Conservation (phyloP, 768 basidiomycete species). For the Cyclocybe cylindracea region DNA sequence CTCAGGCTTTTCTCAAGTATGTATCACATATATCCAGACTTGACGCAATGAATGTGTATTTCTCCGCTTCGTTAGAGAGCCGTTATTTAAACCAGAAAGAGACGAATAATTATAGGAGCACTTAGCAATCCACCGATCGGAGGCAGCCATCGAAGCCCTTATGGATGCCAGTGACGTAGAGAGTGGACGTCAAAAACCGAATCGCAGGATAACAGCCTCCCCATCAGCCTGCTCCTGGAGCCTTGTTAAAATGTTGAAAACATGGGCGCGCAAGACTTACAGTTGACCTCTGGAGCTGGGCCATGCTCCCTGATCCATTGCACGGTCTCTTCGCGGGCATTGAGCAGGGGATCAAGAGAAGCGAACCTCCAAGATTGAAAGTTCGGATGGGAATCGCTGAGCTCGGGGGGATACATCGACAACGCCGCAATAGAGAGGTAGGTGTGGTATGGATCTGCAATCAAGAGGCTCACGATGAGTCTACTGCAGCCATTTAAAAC, state of each 20-base stretch:
- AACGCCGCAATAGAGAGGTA: slow-evolving; percentile 87
- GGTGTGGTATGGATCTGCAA: slow-evolving; percentile 90
- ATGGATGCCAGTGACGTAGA: slow-evolving; percentile 1
- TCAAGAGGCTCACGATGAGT: neutral
- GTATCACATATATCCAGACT: too few species aligned
- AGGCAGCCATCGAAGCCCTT: slow-evolving; percentile 22
- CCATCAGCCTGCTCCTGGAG: slow-evolving; percentile 2
- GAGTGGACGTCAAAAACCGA: neutral
- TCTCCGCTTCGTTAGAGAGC: too few species aligned
- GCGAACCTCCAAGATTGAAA: slow-evolving; percentile 56
- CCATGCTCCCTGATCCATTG: slow-evolving; percentile 68
- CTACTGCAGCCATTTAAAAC: neutral
- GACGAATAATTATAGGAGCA: neutral
- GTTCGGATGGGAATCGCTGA: slow-evolving; percentile 27
- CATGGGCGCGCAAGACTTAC: neutral
- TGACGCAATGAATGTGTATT: too few species aligned
- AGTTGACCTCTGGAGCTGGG: slow-evolving; percentile 22
- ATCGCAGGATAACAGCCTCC: too few species aligned
- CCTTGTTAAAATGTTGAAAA: neutral
- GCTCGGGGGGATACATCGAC: slow-evolving; percentile 59
- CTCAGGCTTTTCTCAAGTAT: too few species aligned
- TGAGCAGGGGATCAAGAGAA: slow-evolving; percentile 68
- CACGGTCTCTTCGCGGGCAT: slow-evolving; percentile 65
- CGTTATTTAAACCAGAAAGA: neutral
- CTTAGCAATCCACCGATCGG: slow-evolving; percentile 14